Percentiles rank a stretch among this genome's conserved stretches.
phyloP scores from a whole-genome alignment of 2,329 filamentous ascomycete species.

The Davidsoniella eucalypti region DNA sequence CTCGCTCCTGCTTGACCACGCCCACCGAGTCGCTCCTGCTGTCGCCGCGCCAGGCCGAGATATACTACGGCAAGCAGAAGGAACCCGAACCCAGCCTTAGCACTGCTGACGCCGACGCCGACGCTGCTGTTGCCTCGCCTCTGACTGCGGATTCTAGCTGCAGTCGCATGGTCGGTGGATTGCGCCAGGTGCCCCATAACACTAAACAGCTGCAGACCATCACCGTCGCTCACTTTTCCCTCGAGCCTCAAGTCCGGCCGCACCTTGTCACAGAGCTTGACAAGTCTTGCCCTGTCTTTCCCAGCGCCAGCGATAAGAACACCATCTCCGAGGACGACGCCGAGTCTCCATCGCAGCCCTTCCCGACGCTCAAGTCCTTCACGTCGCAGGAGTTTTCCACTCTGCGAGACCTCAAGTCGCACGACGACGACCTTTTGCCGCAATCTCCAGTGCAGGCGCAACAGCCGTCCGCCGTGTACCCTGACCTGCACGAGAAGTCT shows the following conservation, averaged over 20 bases:
- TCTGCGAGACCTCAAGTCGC: not conserved
- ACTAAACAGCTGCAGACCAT: conserved; percentile 15
- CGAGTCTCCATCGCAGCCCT: conserved; percentile 14
- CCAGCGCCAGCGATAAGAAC: not conserved
- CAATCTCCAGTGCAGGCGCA: not conserved
- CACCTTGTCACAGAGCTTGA: conserved; percentile 18
- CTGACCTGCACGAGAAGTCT: conserved; percentile 11
- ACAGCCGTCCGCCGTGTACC: conserved; percentile 1
- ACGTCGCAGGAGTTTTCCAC: not conserved
- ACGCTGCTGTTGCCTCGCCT: conserved; percentile 11
- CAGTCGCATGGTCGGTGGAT: conserved; percentile 36
- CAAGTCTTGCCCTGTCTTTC: conserved; percentile 11
- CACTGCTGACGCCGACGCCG: not conserved
- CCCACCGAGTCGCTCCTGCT: conserved; percentile 6
- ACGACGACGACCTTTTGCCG: not conserved
- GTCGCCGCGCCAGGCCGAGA: conserved; percentile 7
- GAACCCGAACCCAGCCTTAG: not conserved
- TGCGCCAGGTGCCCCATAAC: conserved; percentile 34
- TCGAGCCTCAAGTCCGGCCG: conserved; percentile 19
- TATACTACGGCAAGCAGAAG: conserved; percentile 1
- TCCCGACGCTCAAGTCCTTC: not conserved
- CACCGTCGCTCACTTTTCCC: conserved; percentile 14
- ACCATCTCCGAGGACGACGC: conserved; percentile 10
- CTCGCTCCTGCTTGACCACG: conserved; percentile 7
- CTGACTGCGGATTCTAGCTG: conserved; percentile 28